Evolutionary conservation across 441 rosid species (phyloP), one percentile per base, ranked within the genome.

Genomic region (Jatropha multifida): DNA sequence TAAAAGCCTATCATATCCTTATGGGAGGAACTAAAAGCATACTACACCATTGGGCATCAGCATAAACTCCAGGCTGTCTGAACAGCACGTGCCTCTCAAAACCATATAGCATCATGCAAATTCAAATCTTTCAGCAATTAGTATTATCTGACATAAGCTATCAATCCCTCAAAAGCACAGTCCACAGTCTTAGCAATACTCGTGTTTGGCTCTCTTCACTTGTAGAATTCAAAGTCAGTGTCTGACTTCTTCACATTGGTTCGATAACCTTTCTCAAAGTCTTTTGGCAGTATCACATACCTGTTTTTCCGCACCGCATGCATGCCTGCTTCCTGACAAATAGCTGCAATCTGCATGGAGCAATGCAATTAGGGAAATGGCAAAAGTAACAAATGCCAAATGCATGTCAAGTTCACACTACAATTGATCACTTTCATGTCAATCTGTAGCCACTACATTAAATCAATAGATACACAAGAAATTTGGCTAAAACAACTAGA

Each of bases 281-380:
- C 99, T 84, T 94, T 94, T 2, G 97, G 98, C 26, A 93, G 85
- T 46, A 95, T 95, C 59, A 95, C 96, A 41, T 95, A 95, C 76
- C 99, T 87, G 86, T 95, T 95, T 89, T 95, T 95, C 40, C 97
- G 86, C 13, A 95, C 97, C 4, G 97, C 98, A 56, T 90, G 99
- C 98, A 90, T 95, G 70, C 99, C 98, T 38, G 97, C 99, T 85
- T 95, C 99, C 85, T 95, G 99, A 73, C 98, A 95, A 68, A 95
- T 95, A 20, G 98, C 99, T 20, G 94, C 78, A 79, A 95, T 95
- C 98, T 95, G 90, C 69, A 32, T 41, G 8, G 15, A 7, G 3
- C 42, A 62, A 58, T 63, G 58, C 68, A 26, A 41, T 58, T 41
- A 48, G 41, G 59, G 23, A 18, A 7, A 11, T 11, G 32, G 26